Base-by-base conservation (phyloP, 2,329 filamentous ascomycete species). In the Fusarium penzigii region DNA sequence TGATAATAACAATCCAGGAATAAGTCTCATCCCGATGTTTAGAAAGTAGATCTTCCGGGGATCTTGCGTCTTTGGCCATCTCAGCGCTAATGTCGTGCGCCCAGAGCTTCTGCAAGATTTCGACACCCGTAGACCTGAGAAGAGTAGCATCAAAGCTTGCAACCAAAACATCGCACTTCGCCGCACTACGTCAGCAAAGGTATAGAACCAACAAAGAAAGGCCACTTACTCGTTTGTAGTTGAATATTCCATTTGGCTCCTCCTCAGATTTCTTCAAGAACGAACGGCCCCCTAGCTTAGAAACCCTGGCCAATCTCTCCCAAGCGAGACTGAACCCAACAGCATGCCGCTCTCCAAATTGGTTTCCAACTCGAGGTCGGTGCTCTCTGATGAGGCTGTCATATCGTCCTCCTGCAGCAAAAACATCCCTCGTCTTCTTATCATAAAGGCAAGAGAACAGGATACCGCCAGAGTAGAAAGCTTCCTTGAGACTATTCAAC, bases 361-460 rank as follows among this genome's bases (percentile, higher is more conserved):
- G 82, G 20, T 78, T 80, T 39, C 84, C 78, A 40, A 85, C 82
- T 57, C 85, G 87, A 6, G 89, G 89, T 9, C 87, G 83, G 65
- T 95, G 89, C 55, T 95, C 89, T 67, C 86, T 86, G 58, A 99
- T 93, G 17, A 99, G 76, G 44, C 85, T 85, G 68, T 99, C 95
- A 68, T 99, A 99, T 44, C 94, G 85, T 3, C 94, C 94, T 46
- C 95, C 94, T 32, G 92, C 94, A 6, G 93, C 94, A 65, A 97
- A 91, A 0, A 97, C 90, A 61, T 94, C 88, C 62, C 83, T 86
- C 55, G 87, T 83, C 68, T 91, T 95, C 56, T 83, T 86, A 68
- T 97, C 93, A 58, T 92, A 91, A 2, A 97, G 75, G 65, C 92
- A 97, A 55, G 95, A 90, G 68, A 99, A 97, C 41, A 97, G 77